Evolutionary conservation across 2,329 filamentous ascomycete species (phyloP).

Genomic region (Scytalidium sp.): DNA sequence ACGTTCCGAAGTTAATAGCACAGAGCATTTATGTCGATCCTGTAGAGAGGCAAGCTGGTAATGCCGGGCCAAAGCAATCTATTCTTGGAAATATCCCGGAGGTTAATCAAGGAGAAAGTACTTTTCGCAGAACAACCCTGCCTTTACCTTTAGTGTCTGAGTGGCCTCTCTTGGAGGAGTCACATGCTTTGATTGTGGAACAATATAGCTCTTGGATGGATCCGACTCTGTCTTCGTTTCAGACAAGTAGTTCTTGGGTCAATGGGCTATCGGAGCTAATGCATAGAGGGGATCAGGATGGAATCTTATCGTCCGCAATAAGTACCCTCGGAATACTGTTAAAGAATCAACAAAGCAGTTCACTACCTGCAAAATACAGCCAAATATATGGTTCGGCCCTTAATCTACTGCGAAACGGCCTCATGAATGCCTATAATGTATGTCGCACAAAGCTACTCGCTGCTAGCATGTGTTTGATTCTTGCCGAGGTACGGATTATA

Average conservation of each 20-base stretch:
- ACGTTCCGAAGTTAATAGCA: background rate
- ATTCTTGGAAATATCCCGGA: background rate
- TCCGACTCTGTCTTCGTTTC: background rate
- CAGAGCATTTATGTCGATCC: background rate
- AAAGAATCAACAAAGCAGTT: background rate
- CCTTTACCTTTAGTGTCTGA: background rate
- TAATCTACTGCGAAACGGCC: background rate
- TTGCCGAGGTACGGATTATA: background rate
- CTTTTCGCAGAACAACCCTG: too few species aligned
- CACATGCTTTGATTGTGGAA: background rate
- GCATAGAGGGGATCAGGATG: background rate
- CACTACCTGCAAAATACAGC: background rate
- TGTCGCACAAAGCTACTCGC: background rate
- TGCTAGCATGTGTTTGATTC: background rate
- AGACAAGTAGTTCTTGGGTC: background rate
- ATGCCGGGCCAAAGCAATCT: background rate
- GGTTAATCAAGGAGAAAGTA: too few species aligned
- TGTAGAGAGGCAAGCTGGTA: background rate
- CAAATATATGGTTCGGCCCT: background rate
- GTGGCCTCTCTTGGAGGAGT: background rate
- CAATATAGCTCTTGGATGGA: background rate
- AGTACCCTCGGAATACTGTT: background rate
- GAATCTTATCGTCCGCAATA: background rate
- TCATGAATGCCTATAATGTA: background rate
- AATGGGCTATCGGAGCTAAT: background rate